These are phyloP conservation scores for Tilletia caries DNA, from an alignment of 1,284 basidiomycete genomes.

Conservation along the genomic window DNA sequence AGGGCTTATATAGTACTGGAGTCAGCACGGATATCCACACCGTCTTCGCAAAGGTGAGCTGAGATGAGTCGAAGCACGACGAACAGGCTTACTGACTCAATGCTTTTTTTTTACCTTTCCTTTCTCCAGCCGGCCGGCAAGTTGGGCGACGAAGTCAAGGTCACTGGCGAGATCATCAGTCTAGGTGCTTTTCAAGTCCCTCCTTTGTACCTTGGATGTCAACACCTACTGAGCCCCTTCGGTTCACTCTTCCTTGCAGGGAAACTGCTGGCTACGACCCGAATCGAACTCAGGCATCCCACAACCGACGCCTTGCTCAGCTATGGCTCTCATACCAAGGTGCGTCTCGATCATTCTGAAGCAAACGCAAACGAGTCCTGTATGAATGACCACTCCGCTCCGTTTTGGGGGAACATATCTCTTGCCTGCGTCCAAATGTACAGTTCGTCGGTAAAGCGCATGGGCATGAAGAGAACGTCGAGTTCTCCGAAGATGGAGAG, in stretches of 20 bases:
- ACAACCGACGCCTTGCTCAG: conserved; percentile 31
- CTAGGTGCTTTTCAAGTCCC: conserved; percentile 29
- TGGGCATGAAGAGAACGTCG: conserved; percentile 71
- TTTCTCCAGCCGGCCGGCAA: conserved; percentile 61
- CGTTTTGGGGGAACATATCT: too few species aligned
- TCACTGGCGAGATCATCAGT: conserved; percentile 31
- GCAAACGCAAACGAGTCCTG: not conserved
- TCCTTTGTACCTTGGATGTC: too few species aligned
- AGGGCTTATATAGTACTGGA: conserved; percentile 77
- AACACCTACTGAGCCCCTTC: too few species aligned
- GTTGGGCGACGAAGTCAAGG: conserved; percentile 29
- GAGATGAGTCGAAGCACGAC: not conserved
- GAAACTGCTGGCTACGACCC: conserved; percentile 45
- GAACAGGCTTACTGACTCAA: too few species aligned
- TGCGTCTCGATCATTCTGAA: not conserved
- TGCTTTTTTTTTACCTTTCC: not conserved
- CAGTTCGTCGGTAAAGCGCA: conserved; percentile 75
- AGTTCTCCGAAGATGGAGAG: conserved; percentile 74
- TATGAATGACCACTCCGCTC: not conserved
- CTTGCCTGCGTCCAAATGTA: too few species aligned
- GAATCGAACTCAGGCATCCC: conserved; percentile 44
- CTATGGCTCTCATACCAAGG: conserved; percentile 11
- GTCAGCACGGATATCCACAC: conserved; percentile 83
- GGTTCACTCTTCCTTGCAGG: conserved; percentile 22
- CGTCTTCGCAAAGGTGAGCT: conserved; percentile 65